A percentile compares a stretch with the other conserved stretches of the same genome.
Conservation (phyloP, 1,284 basidiomycete genomes). For the Dichomitus squalens region DNA sequence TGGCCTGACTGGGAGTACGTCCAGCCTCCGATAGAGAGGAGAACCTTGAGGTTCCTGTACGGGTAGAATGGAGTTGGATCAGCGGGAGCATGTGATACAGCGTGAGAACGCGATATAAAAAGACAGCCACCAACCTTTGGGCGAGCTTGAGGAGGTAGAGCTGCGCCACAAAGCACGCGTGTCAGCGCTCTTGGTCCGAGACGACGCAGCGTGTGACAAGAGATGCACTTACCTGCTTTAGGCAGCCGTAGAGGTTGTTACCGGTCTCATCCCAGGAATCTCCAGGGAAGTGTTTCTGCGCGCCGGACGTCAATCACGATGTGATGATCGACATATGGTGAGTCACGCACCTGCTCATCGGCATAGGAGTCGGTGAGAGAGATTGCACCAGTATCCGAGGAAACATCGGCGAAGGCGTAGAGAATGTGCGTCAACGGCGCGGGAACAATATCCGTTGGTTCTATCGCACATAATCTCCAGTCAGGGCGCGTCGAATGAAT, state of each 20-base stretch:
- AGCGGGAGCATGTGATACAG: conserved; percentile 17
- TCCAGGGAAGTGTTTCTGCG: conserved; percentile 66
- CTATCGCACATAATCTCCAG: conserved; percentile 35
- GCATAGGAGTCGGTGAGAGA: conserved; percentile 80
- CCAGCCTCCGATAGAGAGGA: conserved; percentile 79
- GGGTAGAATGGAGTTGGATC: neutral
- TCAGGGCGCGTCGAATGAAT: neutral
- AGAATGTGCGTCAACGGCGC: conserved; percentile 74
- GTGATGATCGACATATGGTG: neutral
- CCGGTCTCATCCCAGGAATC: conserved; percentile 66
- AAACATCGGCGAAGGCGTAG: conserved; percentile 85
- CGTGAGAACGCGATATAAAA: neutral
- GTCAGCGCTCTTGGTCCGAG: neutral
- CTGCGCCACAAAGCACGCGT: conserved; percentile 28
- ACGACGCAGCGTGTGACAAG: neutral
- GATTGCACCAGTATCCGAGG: conserved; percentile 66
- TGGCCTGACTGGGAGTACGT: conserved; percentile 71
- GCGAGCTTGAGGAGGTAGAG: conserved; percentile 70
- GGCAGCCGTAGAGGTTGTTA: conserved; percentile 83
- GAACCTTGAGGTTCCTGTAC: conserved; percentile 70
- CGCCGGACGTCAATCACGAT: neutral
- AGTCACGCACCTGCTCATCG: conserved; percentile 65
- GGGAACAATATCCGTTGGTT: conserved; percentile 60
- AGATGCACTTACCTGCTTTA: conserved; percentile 69
- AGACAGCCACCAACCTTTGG: conserved; percentile 45